Base-by-base conservation (phyloP, 2,329 filamentous ascomycete species). In the Clonostachys chloroleuca region DNA sequence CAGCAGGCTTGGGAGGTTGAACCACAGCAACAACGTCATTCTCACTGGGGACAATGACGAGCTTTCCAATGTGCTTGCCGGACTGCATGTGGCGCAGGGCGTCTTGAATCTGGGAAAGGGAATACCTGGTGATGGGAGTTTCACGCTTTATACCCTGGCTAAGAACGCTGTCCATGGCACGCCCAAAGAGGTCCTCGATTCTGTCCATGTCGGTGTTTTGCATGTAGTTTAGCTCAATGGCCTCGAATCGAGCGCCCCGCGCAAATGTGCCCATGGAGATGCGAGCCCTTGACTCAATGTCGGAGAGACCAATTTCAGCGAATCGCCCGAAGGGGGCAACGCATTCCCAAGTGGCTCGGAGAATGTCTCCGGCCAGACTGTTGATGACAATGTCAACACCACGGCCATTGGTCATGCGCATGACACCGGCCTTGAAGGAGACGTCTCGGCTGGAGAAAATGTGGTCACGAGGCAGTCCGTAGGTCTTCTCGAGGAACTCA, bases 21-120 rank as follows among this genome's bases (percentile, higher is more conserved):
- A 30, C 24, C 9, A 30, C 24, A 6, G 24, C 24, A 30, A 30
- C 24, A 10, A 30, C 24, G 24, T 30, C 24, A 10, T 30, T 30
- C 24, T 30, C 24, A 30, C 24, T 30, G 41, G 60, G 51, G 33
- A 47, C 52, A 12, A 71, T 44, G 12, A 75, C 61, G 14, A 75
- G 66, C 45, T 73, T 74, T 0, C 52, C 52, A 13, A 74, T 67
- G 49, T 75, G 71, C 30, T 55, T 56, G 1, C 69, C 71, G 3
- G 56, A 57, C 46, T 74, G 68, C 65, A 77, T 66, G 40, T 66
- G 60, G 1, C 68, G 56, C 50, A 77, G 72, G 0, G 70, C 71
- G 12, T 68, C 61, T 10, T 59, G 52, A 1, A 71, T 54, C 3
- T 64, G 46, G 2, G 54, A 51, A 1, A 59, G 54, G 5, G 47